Base-by-base conservation (phyloP, 2,329 filamentous ascomycete genomes). In the Hymenoscyphus fructigenus region DNA sequence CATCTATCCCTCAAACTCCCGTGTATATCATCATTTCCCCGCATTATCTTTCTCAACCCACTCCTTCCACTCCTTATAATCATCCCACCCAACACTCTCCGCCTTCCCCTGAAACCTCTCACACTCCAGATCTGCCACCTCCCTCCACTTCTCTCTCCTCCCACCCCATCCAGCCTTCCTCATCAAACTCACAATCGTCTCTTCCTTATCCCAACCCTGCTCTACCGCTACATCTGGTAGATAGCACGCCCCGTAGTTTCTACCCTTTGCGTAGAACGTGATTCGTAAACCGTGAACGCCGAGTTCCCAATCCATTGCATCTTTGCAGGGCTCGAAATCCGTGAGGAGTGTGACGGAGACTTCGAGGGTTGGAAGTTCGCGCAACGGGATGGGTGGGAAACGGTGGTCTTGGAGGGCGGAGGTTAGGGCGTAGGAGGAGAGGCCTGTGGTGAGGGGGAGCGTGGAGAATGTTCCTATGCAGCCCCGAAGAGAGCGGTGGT, bases 381-480 rank as follows among this genome's bases (percentile, higher is more conserved):
- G 76, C 47, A 74, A 74, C 7, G 79, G 64, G 66, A 90, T 81
- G 63, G 86, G 85, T 12, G 78, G 74, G 79, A 90, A 90, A 59
- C 88, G 86, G 66, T 78, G 82, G 77, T 90, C 88, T 63, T 88
- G 79, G 26, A 90, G 78, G 2, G 87, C 87, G 76, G 93, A 93
- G 60, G 90, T 95, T 70, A 96, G 79, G 57, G 93, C 91, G 78
- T 97, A 98, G 66, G 87, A 88, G 61, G 87, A 82, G 55, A 99
- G 81, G 3, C 93, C 93, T 1, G 85, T 78, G 34, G 87, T 83
- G 14, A 99, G 85, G 59, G 90, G 86, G 73, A 91, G 87, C 1
- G 88, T 77, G 74, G 93, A 91, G 74, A 98, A 99, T 2, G 94
- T 99, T 71, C 95, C 95, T 75, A 99, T 98, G 82, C 95, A 99